phyloP scores from a whole-genome alignment of 2,329 filamentous ascomycete genomes.

The Aspergillus intermedius region DNA sequence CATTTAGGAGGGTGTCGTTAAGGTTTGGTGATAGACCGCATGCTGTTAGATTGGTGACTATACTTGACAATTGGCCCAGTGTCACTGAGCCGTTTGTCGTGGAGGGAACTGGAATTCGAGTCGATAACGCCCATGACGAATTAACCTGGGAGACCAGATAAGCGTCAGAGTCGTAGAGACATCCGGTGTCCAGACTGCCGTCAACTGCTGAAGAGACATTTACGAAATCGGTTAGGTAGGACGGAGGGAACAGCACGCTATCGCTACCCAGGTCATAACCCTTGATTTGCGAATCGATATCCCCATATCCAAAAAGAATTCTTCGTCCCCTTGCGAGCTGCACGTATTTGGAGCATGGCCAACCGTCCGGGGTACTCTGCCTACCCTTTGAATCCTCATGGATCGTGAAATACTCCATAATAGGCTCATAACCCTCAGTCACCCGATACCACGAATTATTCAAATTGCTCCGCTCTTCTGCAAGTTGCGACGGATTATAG shows the following conservation, averaged over 20 bases:
- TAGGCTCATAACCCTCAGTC: constrained; percentile 37
- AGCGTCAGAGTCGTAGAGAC: constrained; percentile 45
- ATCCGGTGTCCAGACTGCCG: constrained; percentile 46
- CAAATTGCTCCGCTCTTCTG: constrained; percentile 49
- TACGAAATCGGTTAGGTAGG: constrained; percentile 37
- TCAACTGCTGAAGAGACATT: constrained; percentile 28
- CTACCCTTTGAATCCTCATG: constrained; percentile 27
- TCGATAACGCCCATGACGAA: constrained; percentile 48
- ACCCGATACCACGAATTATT: constrained; percentile 53
- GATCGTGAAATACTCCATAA: constrained; percentile 48
- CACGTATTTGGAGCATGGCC: constrained; percentile 56
- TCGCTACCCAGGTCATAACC: constrained; percentile 52
- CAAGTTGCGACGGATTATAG: constrained; percentile 49
- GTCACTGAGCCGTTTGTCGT: constrained; percentile 20
- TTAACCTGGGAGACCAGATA: constrained; percentile 40
- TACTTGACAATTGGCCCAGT: constrained; percentile 25
- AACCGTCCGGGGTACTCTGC: constrained; percentile 52
- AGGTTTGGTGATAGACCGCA: constrained; percentile 58
- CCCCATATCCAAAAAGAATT: constrained; percentile 51
- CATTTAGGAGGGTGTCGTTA: constrained; percentile 49
- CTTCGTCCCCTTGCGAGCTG: constrained; percentile 50
- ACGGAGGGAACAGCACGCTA: constrained; percentile 45
- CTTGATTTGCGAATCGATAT: constrained; percentile 51
- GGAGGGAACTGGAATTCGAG: constrained; percentile 21
- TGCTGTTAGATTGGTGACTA: constrained; percentile 38